These are phyloP conservation scores for Beauveria varroae DNA, from an alignment of 2,329 filamentous ascomycete species.

Conservation along the genomic window DNA sequence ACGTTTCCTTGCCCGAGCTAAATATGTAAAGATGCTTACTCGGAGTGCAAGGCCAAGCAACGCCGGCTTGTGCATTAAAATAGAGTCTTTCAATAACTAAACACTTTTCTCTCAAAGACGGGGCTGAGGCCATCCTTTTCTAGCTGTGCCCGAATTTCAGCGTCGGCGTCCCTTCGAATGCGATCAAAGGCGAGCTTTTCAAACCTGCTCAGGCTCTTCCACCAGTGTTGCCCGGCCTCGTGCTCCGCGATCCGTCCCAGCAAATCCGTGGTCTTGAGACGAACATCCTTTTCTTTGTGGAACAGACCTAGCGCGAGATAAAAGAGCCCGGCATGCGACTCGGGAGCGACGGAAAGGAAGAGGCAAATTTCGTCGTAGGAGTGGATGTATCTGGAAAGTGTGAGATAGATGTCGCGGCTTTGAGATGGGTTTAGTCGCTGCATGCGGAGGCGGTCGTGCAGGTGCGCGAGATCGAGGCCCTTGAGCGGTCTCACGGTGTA, in stretches of 20 bases:
- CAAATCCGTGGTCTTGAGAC: constrained; percentile 68
- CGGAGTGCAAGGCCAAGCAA: background rate
- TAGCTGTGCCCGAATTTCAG: constrained; percentile 39
- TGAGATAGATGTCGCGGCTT: constrained; percentile 77
- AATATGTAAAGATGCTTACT: background rate
- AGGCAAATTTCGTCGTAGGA: constrained; percentile 82
- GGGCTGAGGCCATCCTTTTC: constrained; percentile 36
- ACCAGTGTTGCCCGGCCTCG: constrained; percentile 89
- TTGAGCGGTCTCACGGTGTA: constrained; percentile 63
- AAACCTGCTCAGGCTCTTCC: constrained; percentile 77
- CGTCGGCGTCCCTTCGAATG: constrained; percentile 59
- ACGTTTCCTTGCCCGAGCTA: background rate
- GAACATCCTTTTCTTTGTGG: constrained; percentile 76
- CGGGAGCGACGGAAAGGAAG: constrained; percentile 72
- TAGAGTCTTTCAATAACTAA: background rate
- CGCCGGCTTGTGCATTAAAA: background rate
- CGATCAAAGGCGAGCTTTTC: constrained; percentile 80
- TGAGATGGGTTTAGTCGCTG: constrained; percentile 70
- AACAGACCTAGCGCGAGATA: constrained; percentile 87
- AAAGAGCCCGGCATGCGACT: constrained; percentile 82
- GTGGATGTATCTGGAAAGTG: constrained; percentile 66
- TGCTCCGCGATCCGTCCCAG: constrained; percentile 78
- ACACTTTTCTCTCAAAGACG: constrained; percentile 30
- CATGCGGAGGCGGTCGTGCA: constrained; percentile 83
- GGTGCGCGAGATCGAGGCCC: constrained; percentile 80